Percentiles rank a stretch among this genome's conserved stretches.
These are phyloP conservation scores for Saccharomyces hybrid DNA, from an alignment of 1,139 yeast species.

Conservation along the genomic window DNA sequence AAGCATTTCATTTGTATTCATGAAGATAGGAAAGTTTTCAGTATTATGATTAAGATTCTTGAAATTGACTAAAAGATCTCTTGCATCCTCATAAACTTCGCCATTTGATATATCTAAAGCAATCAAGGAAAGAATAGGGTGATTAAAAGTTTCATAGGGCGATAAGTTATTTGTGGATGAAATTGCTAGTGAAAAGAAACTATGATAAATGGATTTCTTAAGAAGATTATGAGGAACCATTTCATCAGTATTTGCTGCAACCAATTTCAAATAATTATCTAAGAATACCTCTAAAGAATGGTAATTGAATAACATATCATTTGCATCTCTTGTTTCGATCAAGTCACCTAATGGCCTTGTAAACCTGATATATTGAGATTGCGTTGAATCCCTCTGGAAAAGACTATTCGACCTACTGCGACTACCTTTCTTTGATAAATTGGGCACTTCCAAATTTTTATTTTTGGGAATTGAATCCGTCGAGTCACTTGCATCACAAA, in stretches of 20 bases:
- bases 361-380: conserved; percentile 38
- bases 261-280: conserved; percentile 28
- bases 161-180: conserved; percentile 53
- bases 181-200: conserved; percentile 53
- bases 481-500: background rate
- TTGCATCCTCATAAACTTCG: conserved; percentile 43
- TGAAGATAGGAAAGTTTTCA: conserved; percentile 45
- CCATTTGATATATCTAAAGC: conserved; percentile 39
- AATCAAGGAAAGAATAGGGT: conserved; percentile 75
- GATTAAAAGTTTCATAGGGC: conserved; percentile 84
- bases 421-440: background rate
- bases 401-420: conserved; percentile 26
- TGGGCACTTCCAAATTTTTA: conserved; percentile 2
- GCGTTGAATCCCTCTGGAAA: conserved; percentile 28
- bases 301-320: conserved; percentile 28
- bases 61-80: conserved; percentile 44
- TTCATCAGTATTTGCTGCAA: conserved; percentile 30
- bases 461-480: background rate
- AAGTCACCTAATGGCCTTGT: conserved; percentile 40
- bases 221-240: conserved; percentile 23
- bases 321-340: conserved; percentile 20
- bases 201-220: conserved; percentile 47
- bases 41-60: conserved; percentile 33
- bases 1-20: conserved; percentile 52
- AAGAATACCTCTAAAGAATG: conserved; percentile 33